phyloP scores from a whole-genome alignment of 495 filamentous ascomycete genomes.

The Hyaloscypha bicolor region DNA sequence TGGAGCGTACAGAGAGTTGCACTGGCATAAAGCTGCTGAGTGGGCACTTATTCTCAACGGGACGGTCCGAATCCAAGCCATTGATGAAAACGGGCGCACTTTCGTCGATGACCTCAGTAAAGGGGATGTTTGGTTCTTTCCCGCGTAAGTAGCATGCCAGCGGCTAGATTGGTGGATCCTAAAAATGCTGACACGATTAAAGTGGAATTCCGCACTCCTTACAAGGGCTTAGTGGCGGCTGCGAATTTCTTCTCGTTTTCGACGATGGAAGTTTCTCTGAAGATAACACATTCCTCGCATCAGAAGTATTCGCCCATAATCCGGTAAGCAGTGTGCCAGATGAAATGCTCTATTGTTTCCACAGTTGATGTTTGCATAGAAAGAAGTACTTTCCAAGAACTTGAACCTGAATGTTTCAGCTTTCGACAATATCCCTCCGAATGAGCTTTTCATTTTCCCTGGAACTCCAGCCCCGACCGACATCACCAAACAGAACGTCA shows the following conservation, averaged over 20 bases:
- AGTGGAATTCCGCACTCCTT: slow-evolving; percentile 69
- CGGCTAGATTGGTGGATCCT: no score
- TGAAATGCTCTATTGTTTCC: no score
- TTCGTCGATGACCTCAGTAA: slow-evolving; percentile 65
- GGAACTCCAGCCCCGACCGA: slow-evolving; percentile 56
- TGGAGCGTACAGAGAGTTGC: slow-evolving; percentile 66
- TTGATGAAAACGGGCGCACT: slow-evolving; percentile 62
- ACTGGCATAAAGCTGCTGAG: slow-evolving; percentile 73
- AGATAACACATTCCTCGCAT: slow-evolving; percentile 66
- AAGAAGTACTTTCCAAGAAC: slow-evolving; percentile 65
- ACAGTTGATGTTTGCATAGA: no score
- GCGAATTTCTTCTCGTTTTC: slow-evolving; percentile 71
- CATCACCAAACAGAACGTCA: slow-evolving; percentile 50
- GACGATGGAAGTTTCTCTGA: slow-evolving; percentile 68
- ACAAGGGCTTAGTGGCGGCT: slow-evolving; percentile 63
- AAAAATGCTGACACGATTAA: no score
- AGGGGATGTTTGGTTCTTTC: slow-evolving; percentile 75
- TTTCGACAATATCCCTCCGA: slow-evolving; percentile 59
- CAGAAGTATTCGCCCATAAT: slow-evolving; percentile 62
- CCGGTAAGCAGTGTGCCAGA: no score
- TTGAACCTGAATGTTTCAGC: slow-evolving; percentile 55
- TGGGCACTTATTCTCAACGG: slow-evolving; percentile 70
- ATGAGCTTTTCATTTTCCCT: slow-evolving; percentile 70
- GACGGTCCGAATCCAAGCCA: slow-evolving; percentile 57
- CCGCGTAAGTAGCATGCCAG: no score